phyloP scores from a whole-genome alignment of 768 basidiomycete genomes.

The Collybia sp. region DNA sequence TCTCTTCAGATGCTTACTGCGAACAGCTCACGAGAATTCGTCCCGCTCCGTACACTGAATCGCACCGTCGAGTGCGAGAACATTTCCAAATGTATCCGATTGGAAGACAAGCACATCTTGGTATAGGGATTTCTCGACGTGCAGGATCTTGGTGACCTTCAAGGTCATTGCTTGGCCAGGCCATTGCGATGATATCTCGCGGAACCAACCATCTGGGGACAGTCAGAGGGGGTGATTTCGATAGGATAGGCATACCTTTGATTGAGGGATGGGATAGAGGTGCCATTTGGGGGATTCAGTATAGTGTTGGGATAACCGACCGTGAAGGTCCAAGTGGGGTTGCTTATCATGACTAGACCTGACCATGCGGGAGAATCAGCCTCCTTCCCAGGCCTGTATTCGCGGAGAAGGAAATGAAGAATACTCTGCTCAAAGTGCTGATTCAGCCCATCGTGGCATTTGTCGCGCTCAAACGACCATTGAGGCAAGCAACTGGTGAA shows the following conservation, averaged over 20 bases:
- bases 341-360: too few species aligned
- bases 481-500: too few species aligned
- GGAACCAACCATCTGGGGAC: constrained; percentile 83
- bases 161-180: constrained; percentile 97
- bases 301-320: too few species aligned
- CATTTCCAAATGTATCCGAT: constrained; percentile 95
- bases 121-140: constrained; percentile 88
- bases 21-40: constrained; percentile 86
- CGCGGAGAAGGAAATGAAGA: too few species aligned
- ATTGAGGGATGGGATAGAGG: constrained; percentile 54
- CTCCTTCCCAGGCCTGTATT: too few species aligned
- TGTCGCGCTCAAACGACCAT: too few species aligned
- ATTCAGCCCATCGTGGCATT: too few species aligned
- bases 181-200: constrained; percentile 94
- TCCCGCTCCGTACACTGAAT: constrained; percentile 98
- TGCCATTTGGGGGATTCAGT: constrained; percentile 31
- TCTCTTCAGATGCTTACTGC: too few species aligned
- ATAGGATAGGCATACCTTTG: constrained; percentile 28
- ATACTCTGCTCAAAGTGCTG: too few species aligned
- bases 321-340: too few species aligned
- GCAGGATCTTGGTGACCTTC: constrained; percentile 92
- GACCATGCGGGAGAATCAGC: too few species aligned
- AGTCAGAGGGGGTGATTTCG: background rate
- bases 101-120: constrained; percentile 98
- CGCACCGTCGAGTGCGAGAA: constrained; percentile 90